Percentiles rank a stretch among this genome's conserved stretches.
These are phyloP conservation scores for Lachnellula suecica DNA, from an alignment of 2,329 filamentous ascomycete genomes.

Conservation along the genomic window DNA sequence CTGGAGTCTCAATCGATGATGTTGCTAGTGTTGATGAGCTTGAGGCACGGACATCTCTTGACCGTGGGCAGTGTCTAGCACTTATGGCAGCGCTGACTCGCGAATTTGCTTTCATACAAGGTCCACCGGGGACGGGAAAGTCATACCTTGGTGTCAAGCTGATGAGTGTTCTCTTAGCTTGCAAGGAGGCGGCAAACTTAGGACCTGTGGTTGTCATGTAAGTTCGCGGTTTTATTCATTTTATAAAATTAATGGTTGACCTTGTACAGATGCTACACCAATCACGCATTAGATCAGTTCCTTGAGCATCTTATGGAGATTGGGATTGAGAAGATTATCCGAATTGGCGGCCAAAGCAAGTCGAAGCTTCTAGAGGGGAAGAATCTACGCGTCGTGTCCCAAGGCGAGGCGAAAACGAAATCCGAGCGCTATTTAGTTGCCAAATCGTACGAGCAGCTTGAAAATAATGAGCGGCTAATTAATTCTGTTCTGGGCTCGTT, in stretches of 20 bases:
- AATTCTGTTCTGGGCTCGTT: slow-evolving; percentile 4
- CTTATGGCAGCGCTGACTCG: slow-evolving; percentile 26
- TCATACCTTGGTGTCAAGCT: slow-evolving; percentile 29
- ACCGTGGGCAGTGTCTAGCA: slow-evolving; percentile 39
- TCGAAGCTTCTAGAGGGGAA: slow-evolving; percentile 19
- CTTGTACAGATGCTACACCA: slow-evolving; percentile 32
- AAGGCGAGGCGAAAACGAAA: slow-evolving; percentile 13
- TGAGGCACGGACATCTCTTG: slow-evolving; percentile 18
- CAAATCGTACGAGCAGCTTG: slow-evolving; percentile 11
- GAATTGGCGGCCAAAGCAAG: slow-evolving; percentile 39
- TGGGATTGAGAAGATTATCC: slow-evolving; percentile 45
- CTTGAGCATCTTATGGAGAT: slow-evolving; percentile 47
- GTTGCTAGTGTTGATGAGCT: slow-evolving; percentile 16
- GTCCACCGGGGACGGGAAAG: slow-evolving; percentile 29
- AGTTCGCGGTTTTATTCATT: slow-evolving; percentile 41
- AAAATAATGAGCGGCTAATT: slow-evolving; percentile 10
- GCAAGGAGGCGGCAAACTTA: slow-evolving; percentile 22
- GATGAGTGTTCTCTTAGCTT: slow-evolving; percentile 34
- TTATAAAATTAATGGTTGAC: slow-evolving; percentile 23
- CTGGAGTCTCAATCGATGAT: slow-evolving; percentile 5
- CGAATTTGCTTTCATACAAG: slow-evolving; percentile 47
- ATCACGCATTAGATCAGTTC: slow-evolving; percentile 37
- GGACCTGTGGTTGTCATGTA: slow-evolving; percentile 37
- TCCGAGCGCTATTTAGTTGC: slow-evolving; percentile 12
- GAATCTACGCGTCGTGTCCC: slow-evolving; percentile 21